Conservation (phyloP, 192 early-diverging fungal genomes). For the Backusella australiensis region DNA sequence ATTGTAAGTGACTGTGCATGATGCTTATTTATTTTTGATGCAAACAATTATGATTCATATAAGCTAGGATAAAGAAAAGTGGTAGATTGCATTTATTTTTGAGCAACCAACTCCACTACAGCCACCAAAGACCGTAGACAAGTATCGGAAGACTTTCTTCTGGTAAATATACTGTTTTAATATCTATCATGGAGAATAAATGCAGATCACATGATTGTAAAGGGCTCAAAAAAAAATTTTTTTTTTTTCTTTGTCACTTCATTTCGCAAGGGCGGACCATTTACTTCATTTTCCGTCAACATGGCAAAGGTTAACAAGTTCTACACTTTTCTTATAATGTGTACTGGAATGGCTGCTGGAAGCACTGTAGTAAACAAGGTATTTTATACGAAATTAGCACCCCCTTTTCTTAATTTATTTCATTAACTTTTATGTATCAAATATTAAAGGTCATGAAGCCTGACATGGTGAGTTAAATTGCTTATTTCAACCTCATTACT, state of each 20-base stretch:
- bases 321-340: constrained; percentile 16
- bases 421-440: neutral
- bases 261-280: too few relatives aligned
- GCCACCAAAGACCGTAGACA: too few relatives aligned
- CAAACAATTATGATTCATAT: too few relatives aligned
- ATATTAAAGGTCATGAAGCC: constrained; percentile 8
- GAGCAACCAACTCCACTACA: too few relatives aligned
- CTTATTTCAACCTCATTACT: neutral
- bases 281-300: neutral
- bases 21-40: neutral
- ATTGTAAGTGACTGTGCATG: neutral
- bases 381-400: neutral
- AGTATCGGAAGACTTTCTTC: too few relatives aligned
- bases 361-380: constrained; percentile 24
- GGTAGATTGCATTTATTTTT: too few relatives aligned
- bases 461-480: neutral
- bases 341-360: constrained; percentile 24
- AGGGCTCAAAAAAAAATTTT: too few relatives aligned
- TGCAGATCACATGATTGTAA: too few relatives aligned
- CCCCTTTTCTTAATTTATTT: neutral
- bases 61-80: too few relatives aligned
- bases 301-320: constrained; percentile 18
- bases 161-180: too few relatives aligned
- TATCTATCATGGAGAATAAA: too few relatives aligned
- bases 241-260: too few relatives aligned